A percentile compares a stretch with the other conserved stretches of the same genome.
These are phyloP conservation scores for Brassica carinata DNA, from an alignment of 345 rosid genomes.

Conservation along the genomic window DNA sequence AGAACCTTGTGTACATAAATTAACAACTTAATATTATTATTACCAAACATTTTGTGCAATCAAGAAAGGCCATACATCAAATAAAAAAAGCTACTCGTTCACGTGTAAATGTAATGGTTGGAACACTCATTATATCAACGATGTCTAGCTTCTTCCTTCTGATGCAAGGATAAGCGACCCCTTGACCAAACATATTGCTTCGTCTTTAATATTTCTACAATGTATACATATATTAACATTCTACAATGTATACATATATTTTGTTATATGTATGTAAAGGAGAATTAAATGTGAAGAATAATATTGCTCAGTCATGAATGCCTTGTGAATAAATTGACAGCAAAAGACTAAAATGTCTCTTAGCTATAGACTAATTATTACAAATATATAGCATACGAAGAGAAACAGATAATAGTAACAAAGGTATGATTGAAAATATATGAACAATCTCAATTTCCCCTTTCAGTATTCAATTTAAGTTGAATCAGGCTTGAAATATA, in stretches of 20 bases:
- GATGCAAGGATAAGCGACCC: constrained; percentile 28
- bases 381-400: not conserved
- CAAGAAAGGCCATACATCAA: not conserved
- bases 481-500: not conserved
- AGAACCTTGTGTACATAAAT: not conserved
- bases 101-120: not conserved
- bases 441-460: not conserved
- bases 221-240: no score
- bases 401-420: not conserved
- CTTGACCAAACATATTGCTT: constrained; percentile 31
- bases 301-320: constrained; percentile 8
- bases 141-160: constrained; percentile 21
- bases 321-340: not conserved
- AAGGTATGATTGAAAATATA: not conserved
- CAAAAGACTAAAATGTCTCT: not conserved
- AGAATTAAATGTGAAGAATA: constrained; percentile 6
- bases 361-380: not conserved
- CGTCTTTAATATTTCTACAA: not conserved
- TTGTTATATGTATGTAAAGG: not conserved
- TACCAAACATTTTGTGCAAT: not conserved
- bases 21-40: not conserved
- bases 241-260: no score
- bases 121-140: not conserved
- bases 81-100: not conserved
- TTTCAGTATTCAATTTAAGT: not conserved